Evolutionary conservation across 164 flowering plant species (phyloP), one percentile per base, ranked within the genome.

Genomic region (Tetracentron sinense): DNA sequence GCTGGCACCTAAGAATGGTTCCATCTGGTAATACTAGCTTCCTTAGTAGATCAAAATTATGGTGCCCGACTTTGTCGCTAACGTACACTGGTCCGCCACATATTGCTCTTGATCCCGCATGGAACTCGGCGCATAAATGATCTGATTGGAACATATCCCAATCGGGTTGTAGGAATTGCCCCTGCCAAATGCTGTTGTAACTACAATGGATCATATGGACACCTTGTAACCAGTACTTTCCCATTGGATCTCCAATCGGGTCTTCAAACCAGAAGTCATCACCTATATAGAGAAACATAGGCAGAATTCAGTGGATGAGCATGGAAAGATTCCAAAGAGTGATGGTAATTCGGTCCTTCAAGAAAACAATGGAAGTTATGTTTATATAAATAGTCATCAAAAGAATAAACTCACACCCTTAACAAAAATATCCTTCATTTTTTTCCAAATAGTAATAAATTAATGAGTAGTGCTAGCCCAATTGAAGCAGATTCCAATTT

Each of bases 111-210:
- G 56, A 49, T 22, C 42, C 56, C 0, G 64, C 64, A 48, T 61
- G 64, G 46, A 61, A 61, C n/a, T 31, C 55, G 1, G 64, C 44
- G 12, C 64, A 61, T 0, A 21, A 21, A 50, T 61, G 64, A 50
- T 50, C 46, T 14, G 56, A n/a, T 21, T 61, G 64, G 56, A 61
- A 61, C 64, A 61, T 61, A 21, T 61, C 64, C 56, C 47, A 49
- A 22, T 61, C 56, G 7, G 64, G 64, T 20, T 49, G 56, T 27
- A 61, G 12, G 28, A 49, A 49, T 12, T 49, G 56, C 2, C 54
- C 56, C 22, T 50, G 54, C 63, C 63, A 60, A 27, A 60, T 19
- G 17, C 63, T 30, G 53, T 60, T 60, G 63, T 48, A 48, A 7
- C 52, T 44, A n/a, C 54, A 60, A 28, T 60, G 63, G 26, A 60